Base-by-base conservation (phyloP, 192 early-diverging fungal genomes). In the Pilaira anomala region DNA sequence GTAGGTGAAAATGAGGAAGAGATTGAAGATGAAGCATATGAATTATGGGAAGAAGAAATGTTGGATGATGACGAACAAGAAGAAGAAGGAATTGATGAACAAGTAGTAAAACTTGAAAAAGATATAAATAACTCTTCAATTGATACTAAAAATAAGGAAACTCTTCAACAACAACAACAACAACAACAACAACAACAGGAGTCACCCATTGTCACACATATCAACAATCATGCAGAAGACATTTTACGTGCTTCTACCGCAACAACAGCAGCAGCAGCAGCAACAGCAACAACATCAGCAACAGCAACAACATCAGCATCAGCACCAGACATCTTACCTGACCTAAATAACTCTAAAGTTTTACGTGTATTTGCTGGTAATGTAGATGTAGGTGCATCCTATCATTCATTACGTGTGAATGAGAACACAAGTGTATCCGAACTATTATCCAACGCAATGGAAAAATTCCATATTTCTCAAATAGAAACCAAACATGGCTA, bases 341-440 rank as follows among this genome's bases (percentile, higher is more conserved):
- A 50, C 36, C 56, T 36, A n/a, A 42, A 42, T 36, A 39, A 33
- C 21, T 36, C 56, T 39, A 74, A 66, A 21, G 74, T 82, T 3
- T 53, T 85, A 25, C 72, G 79, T 1, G 77, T 85, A 16, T 82
- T 73, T 64, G 69, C 80, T 3, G 83, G 83, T 19, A 82, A 85
- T 53, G 68, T 82, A 19, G 74, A 77, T 52, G 68, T 78, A 50
- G 75, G 74, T 22, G 73, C 73, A 9, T 77, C 75, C 2, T 85
- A 75, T 54, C 78, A 85, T 59, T 81, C 77, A 9, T 71, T 82
- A 3, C 62, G 80, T 21, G 76, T 85, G 1, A 57, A 30, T 14
- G 51, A 72, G 28, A 42, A 57, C 0, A 85, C 77, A 2, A 74
- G 57, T 14, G 69, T 77, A 0, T 57, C 63, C 2, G 77, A 79